These are phyloP conservation scores for Kwoniella shandongensis DNA, from an alignment of 768 basidiomycete species.

Conservation along the genomic window DNA sequence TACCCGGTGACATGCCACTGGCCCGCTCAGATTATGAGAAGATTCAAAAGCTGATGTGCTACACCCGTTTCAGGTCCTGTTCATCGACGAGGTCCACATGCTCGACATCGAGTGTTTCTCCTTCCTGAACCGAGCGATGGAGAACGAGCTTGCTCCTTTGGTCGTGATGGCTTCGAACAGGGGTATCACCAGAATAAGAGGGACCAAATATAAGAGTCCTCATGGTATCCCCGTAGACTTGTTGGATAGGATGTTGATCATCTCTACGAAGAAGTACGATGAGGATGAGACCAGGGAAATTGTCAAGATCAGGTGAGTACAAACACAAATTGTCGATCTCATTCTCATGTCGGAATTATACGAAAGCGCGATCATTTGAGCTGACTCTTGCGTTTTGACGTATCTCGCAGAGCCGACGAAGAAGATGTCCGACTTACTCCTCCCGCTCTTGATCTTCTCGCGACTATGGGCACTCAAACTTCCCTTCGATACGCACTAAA, in stretches of 20 bases:
- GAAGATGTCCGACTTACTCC: conserved; percentile 83
- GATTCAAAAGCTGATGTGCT: too few relatives aligned
- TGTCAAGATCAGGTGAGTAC: conserved; percentile 81
- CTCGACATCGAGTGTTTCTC: conserved; percentile 99
- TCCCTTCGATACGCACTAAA: conserved; percentile 93
- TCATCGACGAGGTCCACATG: conserved; percentile 99
- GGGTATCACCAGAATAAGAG: conserved; percentile 89
- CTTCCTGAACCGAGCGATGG: conserved; percentile 93
- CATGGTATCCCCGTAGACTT: conserved; percentile 94
- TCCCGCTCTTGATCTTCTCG: conserved; percentile 74
- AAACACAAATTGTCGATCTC: neutral
- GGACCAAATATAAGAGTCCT: conserved; percentile 89
- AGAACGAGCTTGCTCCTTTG: conserved; percentile 86
- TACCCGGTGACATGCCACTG: too few relatives aligned
- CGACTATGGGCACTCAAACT: conserved; percentile 82
- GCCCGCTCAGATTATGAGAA: neutral
- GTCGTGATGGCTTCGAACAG: conserved; percentile 99
- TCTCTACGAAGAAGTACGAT: conserved; percentile 83
- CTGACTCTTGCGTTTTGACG: neutral
- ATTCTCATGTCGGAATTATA: neutral
- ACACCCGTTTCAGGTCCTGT: conserved; percentile 73
- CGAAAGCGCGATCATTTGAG: neutral
- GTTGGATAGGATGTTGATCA: conserved; percentile 91
- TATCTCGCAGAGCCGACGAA: conserved; percentile 72
- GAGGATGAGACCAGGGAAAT: conserved; percentile 86